Conservation (phyloP, 2,329 filamentous ascomycete species). For the Rhinocladiella mackenziei region DNA sequence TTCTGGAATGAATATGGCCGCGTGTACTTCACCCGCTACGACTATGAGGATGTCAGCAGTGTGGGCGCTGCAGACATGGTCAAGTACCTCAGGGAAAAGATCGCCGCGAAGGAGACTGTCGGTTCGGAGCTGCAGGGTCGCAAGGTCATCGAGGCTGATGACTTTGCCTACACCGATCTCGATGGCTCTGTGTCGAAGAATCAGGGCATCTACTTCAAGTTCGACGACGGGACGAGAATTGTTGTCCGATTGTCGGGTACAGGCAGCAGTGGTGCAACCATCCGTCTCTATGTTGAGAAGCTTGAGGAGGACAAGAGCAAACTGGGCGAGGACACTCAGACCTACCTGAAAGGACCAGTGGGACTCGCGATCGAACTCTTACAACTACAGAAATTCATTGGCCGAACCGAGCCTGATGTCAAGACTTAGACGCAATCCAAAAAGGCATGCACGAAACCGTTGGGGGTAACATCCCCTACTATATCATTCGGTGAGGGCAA, state of each 20-base stretch:
- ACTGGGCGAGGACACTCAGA: slow-evolving; percentile 80
- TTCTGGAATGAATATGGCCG: slow-evolving; percentile 97
- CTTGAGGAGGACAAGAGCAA: slow-evolving; percentile 77
- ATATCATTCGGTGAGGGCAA: no score
- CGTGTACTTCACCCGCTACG: slow-evolving; percentile 98
- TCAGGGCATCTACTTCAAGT: slow-evolving; percentile 92
- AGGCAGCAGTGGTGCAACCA: slow-evolving; percentile 90
- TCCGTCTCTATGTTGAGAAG: slow-evolving; percentile 95
- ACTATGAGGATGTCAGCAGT: slow-evolving; percentile 92
- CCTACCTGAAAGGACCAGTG: slow-evolving; percentile 88
- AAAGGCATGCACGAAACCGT: neutral
- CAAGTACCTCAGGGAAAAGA: slow-evolving; percentile 71
- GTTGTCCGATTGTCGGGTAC: slow-evolving; percentile 94
- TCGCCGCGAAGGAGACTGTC: slow-evolving; percentile 69
- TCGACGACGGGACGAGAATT: slow-evolving; percentile 90
- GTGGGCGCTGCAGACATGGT: slow-evolving; percentile 90
- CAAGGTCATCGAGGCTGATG: slow-evolving; percentile 82
- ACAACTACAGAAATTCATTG: slow-evolving; percentile 90
- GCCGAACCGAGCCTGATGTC: slow-evolving; percentile 89
- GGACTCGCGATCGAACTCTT: slow-evolving; percentile 77
- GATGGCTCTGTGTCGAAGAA: slow-evolving; percentile 93
- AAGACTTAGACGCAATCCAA: slow-evolving; percentile 58
- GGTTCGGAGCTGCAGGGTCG: slow-evolving; percentile 77
- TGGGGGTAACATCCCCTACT: no score
- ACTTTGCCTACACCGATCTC: slow-evolving; percentile 98